phyloP scores from a whole-genome alignment of 129 eudicot species.

The Centrapalus pauciflorus region DNA sequence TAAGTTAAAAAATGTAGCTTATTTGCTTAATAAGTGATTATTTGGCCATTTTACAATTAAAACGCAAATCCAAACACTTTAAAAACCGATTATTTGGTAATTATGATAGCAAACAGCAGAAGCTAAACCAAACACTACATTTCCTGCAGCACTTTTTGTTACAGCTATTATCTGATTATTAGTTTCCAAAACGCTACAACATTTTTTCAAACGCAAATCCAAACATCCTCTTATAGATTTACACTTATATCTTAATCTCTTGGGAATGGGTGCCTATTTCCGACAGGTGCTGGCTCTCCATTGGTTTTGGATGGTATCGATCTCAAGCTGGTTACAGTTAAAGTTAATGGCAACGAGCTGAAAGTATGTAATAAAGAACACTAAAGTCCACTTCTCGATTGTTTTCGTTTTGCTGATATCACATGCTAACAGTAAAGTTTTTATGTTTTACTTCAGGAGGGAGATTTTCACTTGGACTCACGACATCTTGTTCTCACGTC shows the following conservation, averaged over 20 bases:
- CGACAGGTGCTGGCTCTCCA: constrained; percentile 58
- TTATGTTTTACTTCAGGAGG: constrained; percentile 45
- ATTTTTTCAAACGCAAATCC: background rate
- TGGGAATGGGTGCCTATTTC: background rate
- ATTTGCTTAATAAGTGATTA: too few species aligned
- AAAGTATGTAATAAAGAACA: constrained; percentile 38
- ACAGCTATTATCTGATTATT: background rate
- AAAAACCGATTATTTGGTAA: background rate
- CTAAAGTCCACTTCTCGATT: background rate
- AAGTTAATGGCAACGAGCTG: constrained; percentile 53
- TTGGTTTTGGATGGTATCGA: constrained; percentile 82
- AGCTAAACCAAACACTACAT: background rate
- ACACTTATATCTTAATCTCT: background rate
- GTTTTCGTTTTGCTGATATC: background rate
- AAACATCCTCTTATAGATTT: background rate
- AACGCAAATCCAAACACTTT: too few species aligned
- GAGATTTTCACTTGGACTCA: constrained; percentile 46
- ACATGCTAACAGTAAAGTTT: background rate
- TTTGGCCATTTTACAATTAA: too few species aligned
- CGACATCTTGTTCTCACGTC: constrained; percentile 63
- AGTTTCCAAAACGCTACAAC: too few species aligned
- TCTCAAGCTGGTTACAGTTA: constrained; percentile 64
- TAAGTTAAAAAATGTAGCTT: too few species aligned
- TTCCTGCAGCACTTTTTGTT: background rate
- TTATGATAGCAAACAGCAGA: background rate